Evolutionary conservation across 352 stramenopile genomes (phyloP).

Genomic region (Phytophthora palmivora): DNA sequence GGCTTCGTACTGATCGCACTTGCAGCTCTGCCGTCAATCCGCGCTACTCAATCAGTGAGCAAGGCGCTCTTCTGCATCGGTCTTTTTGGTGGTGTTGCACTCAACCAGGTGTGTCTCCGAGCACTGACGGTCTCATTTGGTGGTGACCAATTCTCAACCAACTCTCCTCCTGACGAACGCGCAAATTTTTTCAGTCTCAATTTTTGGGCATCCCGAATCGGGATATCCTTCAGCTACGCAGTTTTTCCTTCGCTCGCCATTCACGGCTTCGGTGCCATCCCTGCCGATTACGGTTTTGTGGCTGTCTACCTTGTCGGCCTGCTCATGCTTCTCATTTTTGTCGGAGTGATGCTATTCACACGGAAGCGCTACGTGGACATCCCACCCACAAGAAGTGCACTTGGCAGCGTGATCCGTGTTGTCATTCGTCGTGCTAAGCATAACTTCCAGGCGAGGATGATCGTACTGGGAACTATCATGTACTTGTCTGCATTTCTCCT

Average conservation of each 20-base stretch:
- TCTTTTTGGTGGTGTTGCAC: conserved; percentile 58
- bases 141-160: conserved; percentile 66
- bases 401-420: conserved; percentile 55
- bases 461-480: conserved; percentile 46
- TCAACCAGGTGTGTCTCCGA: conserved; percentile 61
- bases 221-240: conserved; percentile 75
- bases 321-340: conserved; percentile 47
- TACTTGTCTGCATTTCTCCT: conserved; percentile 53
- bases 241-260: conserved; percentile 81
- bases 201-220: conserved; percentile 84
- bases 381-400: conserved; percentile 41
- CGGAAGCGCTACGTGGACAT: conserved; percentile 61
- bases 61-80: conserved; percentile 64
- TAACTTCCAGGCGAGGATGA: conserved; percentile 40
- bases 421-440: conserved; percentile 34
- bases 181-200: conserved; percentile 83
- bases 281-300: conserved; percentile 41
- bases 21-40: conserved; percentile 48
- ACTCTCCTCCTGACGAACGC: conserved; percentile 48
- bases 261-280: conserved; percentile 69
- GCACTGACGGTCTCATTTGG: conserved; percentile 68
- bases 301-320: conserved; percentile 70
- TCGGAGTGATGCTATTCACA: conserved; percentile 48
- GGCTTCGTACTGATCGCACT: conserved; percentile 62
- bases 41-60: conserved; percentile 35